Base-by-base conservation (phyloP, 495 filamentous ascomycete genomes). In the Hyaloscypha finlandica region DNA sequence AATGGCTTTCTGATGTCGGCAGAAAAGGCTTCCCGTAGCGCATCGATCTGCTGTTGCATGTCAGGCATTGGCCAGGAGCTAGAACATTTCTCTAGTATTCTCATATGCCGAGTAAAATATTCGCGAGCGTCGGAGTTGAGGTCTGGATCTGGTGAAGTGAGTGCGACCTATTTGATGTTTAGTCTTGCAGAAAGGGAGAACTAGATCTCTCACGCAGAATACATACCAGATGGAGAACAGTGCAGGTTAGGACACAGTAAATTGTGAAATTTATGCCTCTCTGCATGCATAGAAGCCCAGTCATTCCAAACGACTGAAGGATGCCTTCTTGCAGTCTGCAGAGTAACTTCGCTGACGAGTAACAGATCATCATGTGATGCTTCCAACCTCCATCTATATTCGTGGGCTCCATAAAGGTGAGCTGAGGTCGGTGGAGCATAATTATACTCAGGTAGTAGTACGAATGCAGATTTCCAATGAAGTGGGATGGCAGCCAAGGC, bases 201-300 rank as follows among this genome's bases (percentile, higher is more conserved):
- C 42, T 11, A 3, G 32, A 35, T 8, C 30, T 19, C 56, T 19
- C 42, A 19, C 42, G 16, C 4, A 48, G 42, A 25, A 35, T 51
- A 80, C 92, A 76, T 81, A 99, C 95, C 79, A 99, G 78, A 79
- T 99, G 96, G 65, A 99, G 84, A 81, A 97, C 95, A 33, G 93
- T 95, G 81, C 93, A 97, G 14, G 92, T 97, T 45, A 99, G 81
- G 32, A 97, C 85, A 52, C 88, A 87, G 73, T 99, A 99, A 25
- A 99, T 96, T 25, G 93, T 92, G 75, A 97, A 97, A 79, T 93
- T 97, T 72, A 97, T 92, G 42, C 95, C 95, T 68, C 95, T 84
- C 74, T 93, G 89, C 95, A 99, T 98, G 81, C 89, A 96, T 65
- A 94, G 83, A 2, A 98, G 81, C 1, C 95, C 96, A 55, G 85